Conservation (phyloP, 1,284 basidiomycete genomes). For the Volvariella volvacea region DNA sequence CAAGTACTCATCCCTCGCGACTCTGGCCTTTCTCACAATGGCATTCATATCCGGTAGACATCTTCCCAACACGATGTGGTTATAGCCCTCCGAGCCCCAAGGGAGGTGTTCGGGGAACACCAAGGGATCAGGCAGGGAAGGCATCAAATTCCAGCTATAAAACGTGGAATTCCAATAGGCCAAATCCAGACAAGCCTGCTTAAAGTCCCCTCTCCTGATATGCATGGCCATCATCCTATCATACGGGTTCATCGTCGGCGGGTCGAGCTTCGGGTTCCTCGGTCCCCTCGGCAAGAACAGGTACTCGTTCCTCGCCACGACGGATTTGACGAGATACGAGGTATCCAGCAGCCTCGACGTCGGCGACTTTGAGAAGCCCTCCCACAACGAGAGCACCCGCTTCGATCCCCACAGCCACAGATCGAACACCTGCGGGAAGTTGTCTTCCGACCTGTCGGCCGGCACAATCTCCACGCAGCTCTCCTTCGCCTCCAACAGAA, state of each 20-base stretch:
- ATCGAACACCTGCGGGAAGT: conserved; percentile 28
- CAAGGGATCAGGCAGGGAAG: conserved; percentile 31
- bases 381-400: conserved; percentile 25
- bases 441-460: conserved; percentile 16
- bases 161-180: conserved; percentile 32
- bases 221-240: conserved; percentile 43
- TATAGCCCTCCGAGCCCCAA: conserved; percentile 7
- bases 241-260: too few species aligned
- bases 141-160: conserved; percentile 40
- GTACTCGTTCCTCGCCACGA: conserved; percentile 25
- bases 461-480: conserved; percentile 24
- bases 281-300: conserved; percentile 14
- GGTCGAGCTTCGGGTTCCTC: not conserved
- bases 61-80: conserved; percentile 12
- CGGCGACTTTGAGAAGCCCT: conserved; percentile 22
- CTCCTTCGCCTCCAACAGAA: conserved; percentile 22
- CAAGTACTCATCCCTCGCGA: conserved; percentile 26
- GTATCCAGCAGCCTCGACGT: conserved; percentile 23
- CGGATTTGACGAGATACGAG: conserved; percentile 25
- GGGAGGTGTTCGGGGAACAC: conserved; percentile 15
- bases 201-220: conserved; percentile 54
- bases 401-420: conserved; percentile 27
- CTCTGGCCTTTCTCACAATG: conserved; percentile 35
- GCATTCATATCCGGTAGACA: conserved; percentile 28
- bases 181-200: conserved; percentile 42